Evolutionary conservation across 2,329 filamentous ascomycete species (phyloP), one percentile per base, ranked within the genome.

Genomic region (Ceratocystis lukuohia): DNA sequence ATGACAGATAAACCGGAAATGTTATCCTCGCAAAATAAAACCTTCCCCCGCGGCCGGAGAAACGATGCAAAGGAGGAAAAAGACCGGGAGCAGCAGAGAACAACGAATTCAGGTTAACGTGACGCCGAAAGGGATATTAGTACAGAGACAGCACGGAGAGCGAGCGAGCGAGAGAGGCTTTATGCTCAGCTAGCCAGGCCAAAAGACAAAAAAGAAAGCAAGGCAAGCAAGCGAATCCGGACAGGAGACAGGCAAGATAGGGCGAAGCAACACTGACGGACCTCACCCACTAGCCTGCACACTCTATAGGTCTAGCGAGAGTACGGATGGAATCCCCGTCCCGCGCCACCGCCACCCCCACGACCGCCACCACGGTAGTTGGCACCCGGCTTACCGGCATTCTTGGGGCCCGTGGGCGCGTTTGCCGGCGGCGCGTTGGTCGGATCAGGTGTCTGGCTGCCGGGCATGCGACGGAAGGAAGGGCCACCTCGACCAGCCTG

Each of bases 351-450:
- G 25, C 56, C 56, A 59, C 12, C 17, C 25, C 56, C 56, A 69
- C 90, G 80, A 20, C 93, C 91, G 64, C 93, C 93, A 65, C 94
- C 93, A 50, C 93, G 87, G 75, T 96, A 97, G 77, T 96, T 96
- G 1, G 90, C 91, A 17, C 92, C 91, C 0, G 92, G 91, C 73
- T 88, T 88, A 30, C 92, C 92, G 0, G 92, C 91, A 72, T 97
- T 99, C 81, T 96, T 96, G 3, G 94, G 94, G 0, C 94, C 94
- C 0, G 94, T 99, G 0, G 94, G 94, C 5, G 94, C 84, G 69
- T 83, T 84, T 66, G 76, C 78, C 1, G 82, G 82, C 28, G 77
- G 77, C 25, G 76, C 77, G 68, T 83, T 81, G 28, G 75, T 73
- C 0, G 80, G 76, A 57, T 76, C 74, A 50, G 76, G 77, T 67